Evolutionary conservation across 352 stramenopile genomes (phyloP).

Genomic region (Thalassiosira pacifica): DNA sequence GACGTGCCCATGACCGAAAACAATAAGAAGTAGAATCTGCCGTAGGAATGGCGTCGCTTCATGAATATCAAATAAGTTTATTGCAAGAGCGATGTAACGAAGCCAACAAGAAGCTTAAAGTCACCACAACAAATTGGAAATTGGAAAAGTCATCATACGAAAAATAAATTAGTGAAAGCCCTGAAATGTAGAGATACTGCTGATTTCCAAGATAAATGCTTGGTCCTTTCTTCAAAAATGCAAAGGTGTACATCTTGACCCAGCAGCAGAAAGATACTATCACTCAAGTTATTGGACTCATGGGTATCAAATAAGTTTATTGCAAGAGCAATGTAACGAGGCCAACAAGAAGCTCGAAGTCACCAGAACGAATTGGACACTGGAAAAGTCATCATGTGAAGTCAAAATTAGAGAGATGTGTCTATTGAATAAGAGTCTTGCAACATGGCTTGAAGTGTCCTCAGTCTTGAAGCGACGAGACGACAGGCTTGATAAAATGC

Average conservation of each 20-base stretch:
- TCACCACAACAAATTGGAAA: conserved; percentile 26
- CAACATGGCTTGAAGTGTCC: conserved; percentile 13
- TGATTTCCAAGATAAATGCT: too few species aligned
- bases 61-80: conserved; percentile 17
- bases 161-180: conserved; percentile 27
- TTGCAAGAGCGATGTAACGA: conserved; percentile 21
- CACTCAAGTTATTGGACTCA: conserved; percentile 1
- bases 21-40: conserved; percentile 85
- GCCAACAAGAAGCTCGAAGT: conserved; percentile 8
- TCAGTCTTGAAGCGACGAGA: conserved; percentile 20
- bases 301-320: conserved; percentile 8
- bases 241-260: conserved; percentile 21
- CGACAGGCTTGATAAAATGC: conserved; percentile 35
- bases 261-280: conserved; percentile 26
- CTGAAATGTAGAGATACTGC: too few species aligned
- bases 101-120: conserved; percentile 6
- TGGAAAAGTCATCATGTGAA: conserved; percentile 36
- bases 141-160: conserved; percentile 36
- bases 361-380: conserved; percentile 24
- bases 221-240: conserved; percentile 19
- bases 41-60: conserved; percentile 74
- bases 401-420: conserved; percentile 23
- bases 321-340: conserved; percentile 23
- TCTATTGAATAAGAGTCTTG: conserved; percentile 30
- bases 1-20: conserved; percentile 80